These are phyloP conservation scores for Yamadazyma nakazawae DNA, from an alignment of 805 yeast species.

Conservation along the genomic window DNA sequence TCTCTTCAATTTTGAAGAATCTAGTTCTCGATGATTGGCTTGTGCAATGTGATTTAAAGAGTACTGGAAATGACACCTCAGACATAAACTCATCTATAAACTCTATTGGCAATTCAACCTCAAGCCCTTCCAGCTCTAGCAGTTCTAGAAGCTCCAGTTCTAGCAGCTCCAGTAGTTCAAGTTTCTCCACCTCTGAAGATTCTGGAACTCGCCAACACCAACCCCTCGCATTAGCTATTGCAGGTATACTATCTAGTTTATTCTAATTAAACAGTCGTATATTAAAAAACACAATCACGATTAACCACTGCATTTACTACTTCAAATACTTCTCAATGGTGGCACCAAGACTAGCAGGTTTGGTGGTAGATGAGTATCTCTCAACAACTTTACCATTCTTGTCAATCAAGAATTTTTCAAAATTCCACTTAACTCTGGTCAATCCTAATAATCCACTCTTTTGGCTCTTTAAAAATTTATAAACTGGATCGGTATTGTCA, in stretches of 20 bases:
- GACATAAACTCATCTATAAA: too few species aligned
- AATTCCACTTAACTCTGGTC: constrained; percentile 44
- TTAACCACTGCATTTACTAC: constrained; percentile 1
- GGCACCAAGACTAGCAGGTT: constrained; percentile 31
- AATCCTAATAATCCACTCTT: constrained; percentile 47
- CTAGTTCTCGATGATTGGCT: constrained; percentile 22
- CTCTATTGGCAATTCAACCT: too few species aligned
- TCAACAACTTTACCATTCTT: constrained; percentile 41
- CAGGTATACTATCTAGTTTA: too few species aligned
- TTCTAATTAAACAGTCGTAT: too few species aligned
- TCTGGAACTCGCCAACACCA: too few species aligned
- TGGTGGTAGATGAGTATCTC: constrained; percentile 66
- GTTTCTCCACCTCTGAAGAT: too few species aligned
- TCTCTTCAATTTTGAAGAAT: constrained; percentile 21
- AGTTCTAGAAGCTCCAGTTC: too few species aligned
- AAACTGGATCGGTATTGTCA: constrained; percentile 72
- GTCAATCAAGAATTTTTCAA: constrained; percentile 42
- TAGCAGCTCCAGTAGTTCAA: too few species aligned
- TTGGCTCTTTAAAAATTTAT: constrained; percentile 64
- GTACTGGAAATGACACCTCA: background rate
- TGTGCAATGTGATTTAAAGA: background rate
- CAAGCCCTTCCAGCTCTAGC: too few species aligned
- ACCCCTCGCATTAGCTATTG: background rate
- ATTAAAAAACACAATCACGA: background rate
- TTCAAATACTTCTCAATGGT: constrained; percentile 58